Conservation (phyloP, 805 yeast genomes). For the Candida tibetensis region DNA sequence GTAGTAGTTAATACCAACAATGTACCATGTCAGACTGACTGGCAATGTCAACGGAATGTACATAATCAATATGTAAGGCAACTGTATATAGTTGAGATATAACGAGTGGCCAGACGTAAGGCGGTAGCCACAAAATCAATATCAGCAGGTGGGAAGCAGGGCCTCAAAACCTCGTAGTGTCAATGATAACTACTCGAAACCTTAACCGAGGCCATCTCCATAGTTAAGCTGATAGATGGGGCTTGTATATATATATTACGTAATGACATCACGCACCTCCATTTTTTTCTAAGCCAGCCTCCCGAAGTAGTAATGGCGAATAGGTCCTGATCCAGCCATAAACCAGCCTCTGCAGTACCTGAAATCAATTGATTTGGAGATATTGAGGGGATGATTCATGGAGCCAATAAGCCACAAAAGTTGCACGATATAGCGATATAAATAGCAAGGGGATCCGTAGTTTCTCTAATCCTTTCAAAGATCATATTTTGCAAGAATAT, state of each 20-base stretch:
- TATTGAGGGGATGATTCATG: too few relatives aligned
- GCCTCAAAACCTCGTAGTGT: too few relatives aligned
- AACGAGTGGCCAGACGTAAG: neutral
- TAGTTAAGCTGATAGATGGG: neutral
- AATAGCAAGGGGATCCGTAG: neutral
- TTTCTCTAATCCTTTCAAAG: neutral
- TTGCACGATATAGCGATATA: too few relatives aligned
- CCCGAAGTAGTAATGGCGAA: neutral
- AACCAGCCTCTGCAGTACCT: neutral
- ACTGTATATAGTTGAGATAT: too few relatives aligned
- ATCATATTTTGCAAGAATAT: too few relatives aligned
- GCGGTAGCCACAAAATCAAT: too few relatives aligned
- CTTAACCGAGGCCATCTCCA: too few relatives aligned
- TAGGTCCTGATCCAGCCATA: neutral
- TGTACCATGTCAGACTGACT: neutral
- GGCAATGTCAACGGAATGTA: neutral
- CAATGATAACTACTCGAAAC: too few relatives aligned
- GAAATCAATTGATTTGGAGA: neutral
- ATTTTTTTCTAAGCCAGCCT: conserved; percentile 3
- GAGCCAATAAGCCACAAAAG: too few relatives aligned
- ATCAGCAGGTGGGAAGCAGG: too few relatives aligned
- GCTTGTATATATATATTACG: neutral
- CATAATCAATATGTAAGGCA: too few relatives aligned
- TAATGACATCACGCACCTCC: neutral
- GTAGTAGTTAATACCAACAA: neutral